A percentile compares a stretch with the other conserved stretches of the same genome.
These are phyloP conservation scores for Colletotrichum plurivorum DNA, from an alignment of 2,329 filamentous ascomycete species.

Conservation along the genomic window DNA sequence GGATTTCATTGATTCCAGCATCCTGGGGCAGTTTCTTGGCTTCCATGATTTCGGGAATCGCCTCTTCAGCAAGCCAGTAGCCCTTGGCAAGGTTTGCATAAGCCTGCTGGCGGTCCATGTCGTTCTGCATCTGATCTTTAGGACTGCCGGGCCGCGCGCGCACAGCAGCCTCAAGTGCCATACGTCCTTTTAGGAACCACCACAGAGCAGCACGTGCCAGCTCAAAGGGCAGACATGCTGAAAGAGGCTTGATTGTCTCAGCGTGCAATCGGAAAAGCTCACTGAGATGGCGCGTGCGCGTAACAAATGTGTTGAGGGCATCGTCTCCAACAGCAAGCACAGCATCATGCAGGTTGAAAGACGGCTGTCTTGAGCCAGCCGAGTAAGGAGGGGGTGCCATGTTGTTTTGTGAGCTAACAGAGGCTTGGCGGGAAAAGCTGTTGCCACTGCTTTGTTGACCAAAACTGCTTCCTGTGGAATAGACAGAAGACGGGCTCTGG, in stretches of 20 bases:
- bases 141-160: constrained; percentile 72
- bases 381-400: constrained; percentile 43
- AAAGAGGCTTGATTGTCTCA: constrained; percentile 78
- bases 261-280: constrained; percentile 84
- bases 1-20: constrained; percentile 65
- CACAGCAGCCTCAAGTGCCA: constrained; percentile 80
- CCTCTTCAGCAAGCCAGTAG: constrained; percentile 81
- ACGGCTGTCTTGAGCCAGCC: constrained; percentile 46
- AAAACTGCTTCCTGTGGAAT: constrained; percentile 41
- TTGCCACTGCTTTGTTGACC: constrained; percentile 28
- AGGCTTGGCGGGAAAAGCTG: constrained; percentile 39
- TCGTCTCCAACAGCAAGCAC: constrained; percentile 69
- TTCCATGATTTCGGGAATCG: constrained; percentile 64
- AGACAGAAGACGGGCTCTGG: constrained; percentile 56
- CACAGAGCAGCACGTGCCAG: constrained; percentile 83
- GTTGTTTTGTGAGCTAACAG: constrained; percentile 38
- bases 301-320: constrained; percentile 78
- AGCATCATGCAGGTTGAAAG: constrained; percentile 59
- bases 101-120: constrained; percentile 77
- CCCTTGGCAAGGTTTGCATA: constrained; percentile 89
- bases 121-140: constrained; percentile 67
- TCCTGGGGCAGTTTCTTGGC: constrained; percentile 58
- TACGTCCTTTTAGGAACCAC: constrained; percentile 91
- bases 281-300: constrained; percentile 79
- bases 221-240: constrained; percentile 73